Evolutionary conservation across 371 early-diverging fungal genomes (phyloP).

Genomic region (Umbelopsis sp.): DNA sequence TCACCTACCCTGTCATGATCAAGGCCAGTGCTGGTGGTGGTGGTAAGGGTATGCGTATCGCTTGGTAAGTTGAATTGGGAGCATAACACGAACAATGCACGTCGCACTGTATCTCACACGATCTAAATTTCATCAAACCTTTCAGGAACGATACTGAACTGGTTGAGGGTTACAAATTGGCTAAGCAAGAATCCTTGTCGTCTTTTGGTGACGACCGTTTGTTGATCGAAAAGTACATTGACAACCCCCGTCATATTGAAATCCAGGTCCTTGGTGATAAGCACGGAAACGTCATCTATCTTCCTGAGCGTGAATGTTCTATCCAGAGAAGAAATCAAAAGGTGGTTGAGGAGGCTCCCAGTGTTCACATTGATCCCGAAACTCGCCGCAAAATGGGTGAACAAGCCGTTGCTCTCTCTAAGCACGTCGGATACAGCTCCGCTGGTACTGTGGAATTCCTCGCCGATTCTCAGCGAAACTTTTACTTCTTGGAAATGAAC

Average conservation of each 20-base stretch:
- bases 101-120: neutral
- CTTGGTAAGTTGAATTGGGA: slow-evolving; percentile 41
- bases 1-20: slow-evolving; percentile 82
- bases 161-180: slow-evolving; percentile 77
- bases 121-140: neutral
- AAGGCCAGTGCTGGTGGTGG: slow-evolving; percentile 90
- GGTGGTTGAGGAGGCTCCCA: slow-evolving; percentile 81
- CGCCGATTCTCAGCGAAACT: slow-evolving; percentile 65
- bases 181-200: slow-evolving; percentile 79
- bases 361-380: slow-evolving; percentile 62
- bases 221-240: slow-evolving; percentile 92
- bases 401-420: slow-evolving; percentile 80
- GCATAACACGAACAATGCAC: no score
- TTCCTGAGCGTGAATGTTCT: slow-evolving; percentile 93
- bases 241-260: slow-evolving; percentile 84
- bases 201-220: slow-evolving; percentile 88
- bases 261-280: slow-evolving; percentile 83
- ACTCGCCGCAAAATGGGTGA: slow-evolving; percentile 83
- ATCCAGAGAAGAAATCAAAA: slow-evolving; percentile 93
- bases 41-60: slow-evolving; percentile 89
- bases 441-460: slow-evolving; percentile 87
- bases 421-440: slow-evolving; percentile 82
- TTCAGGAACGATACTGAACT: slow-evolving; percentile 66
- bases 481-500: slow-evolving; percentile 91
- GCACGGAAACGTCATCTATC: slow-evolving; percentile 74